Evolutionary conservation across 768 basidiomycete genomes (phyloP).

Genomic region (Phylloporus arenicola): DNA sequence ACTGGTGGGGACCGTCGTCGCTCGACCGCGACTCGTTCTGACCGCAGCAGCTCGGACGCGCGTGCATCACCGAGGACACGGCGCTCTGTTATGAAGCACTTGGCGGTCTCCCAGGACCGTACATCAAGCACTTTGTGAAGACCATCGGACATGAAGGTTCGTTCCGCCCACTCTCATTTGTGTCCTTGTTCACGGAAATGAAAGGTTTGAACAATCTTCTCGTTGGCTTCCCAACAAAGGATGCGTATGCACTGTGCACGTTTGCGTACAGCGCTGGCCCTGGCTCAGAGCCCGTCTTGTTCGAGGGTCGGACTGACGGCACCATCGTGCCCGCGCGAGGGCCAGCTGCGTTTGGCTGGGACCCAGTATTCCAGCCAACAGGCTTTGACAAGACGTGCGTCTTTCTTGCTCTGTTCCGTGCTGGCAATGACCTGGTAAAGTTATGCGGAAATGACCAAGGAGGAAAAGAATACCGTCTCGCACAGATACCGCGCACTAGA

Average conservation of each 20-base stretch:
- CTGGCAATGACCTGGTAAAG: conserved; percentile 24
- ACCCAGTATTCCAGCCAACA: conserved; percentile 76
- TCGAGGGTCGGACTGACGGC: conserved; percentile 86
- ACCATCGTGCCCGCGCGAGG: conserved; percentile 86
- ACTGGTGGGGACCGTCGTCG: conserved; percentile 43
- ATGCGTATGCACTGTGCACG: conserved; percentile 89
- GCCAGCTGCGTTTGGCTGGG: conserved; percentile 81
- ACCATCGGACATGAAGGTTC: conserved; percentile 79
- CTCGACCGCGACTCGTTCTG: background rate
- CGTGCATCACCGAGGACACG: conserved; percentile 87
- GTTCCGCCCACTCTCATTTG: conserved; percentile 8
- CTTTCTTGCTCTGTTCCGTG: conserved; percentile 1
- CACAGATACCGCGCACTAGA: conserved; percentile 63
- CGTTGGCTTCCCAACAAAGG: conserved; percentile 65
- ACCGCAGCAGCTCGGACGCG: conserved; percentile 38
- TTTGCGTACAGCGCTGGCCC: conserved; percentile 92
- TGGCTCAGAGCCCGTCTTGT: conserved; percentile 68
- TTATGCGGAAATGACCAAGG: conserved; percentile 64
- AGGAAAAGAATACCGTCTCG: conserved; percentile 59
- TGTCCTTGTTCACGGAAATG: background rate
- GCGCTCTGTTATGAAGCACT: conserved; percentile 88
- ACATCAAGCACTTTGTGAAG: conserved; percentile 90
- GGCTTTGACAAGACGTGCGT: conserved; percentile 72
- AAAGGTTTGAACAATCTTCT: conserved; percentile 79
- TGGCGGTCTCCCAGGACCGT: conserved; percentile 90